These are phyloP conservation scores for Colletotrichum euphorbiae DNA, from an alignment of 2,329 filamentous ascomycete species.

Conservation along the genomic window DNA sequence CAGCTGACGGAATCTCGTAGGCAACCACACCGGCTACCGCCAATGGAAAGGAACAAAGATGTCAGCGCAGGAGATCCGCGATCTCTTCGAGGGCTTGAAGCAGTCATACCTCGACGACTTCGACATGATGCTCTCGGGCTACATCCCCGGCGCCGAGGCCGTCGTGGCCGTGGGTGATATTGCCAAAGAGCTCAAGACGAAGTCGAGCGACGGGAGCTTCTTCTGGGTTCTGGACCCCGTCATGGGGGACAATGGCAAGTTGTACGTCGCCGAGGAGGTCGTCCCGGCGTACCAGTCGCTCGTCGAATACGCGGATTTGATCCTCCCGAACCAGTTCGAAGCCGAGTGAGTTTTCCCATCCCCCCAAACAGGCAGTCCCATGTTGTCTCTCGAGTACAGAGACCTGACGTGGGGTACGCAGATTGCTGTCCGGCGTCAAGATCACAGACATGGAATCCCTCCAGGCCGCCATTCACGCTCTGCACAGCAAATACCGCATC, in stretches of 20 bases:
- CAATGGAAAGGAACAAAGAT: conserved; percentile 89
- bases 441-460: conserved; percentile 82
- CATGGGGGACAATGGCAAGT: conserved; percentile 93
- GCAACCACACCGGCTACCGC: conserved; percentile 94
- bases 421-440: conserved; percentile 84
- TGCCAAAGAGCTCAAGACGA: conserved; percentile 80
- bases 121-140: conserved; percentile 94
- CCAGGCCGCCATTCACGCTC: conserved; percentile 76
- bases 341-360: conserved; percentile 76
- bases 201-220: conserved; percentile 76
- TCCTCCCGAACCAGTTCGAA: conserved; percentile 97
- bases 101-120: conserved; percentile 89
- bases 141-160: conserved; percentile 87
- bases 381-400: background rate
- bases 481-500: conserved; percentile 81
- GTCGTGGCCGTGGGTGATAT: conserved; percentile 89
- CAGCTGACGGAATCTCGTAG: conserved; percentile 57
- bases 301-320: conserved; percentile 85
- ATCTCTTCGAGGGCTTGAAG: conserved; percentile 86
- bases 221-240: conserved; percentile 99
- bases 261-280: conserved; percentile 93
- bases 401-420: conserved; percentile 50
- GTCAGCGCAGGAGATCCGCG: conserved; percentile 82
- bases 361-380: background rate
- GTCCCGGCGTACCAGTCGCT: conserved; percentile 90